Base-by-base conservation (phyloP, 2,329 filamentous ascomycete genomes). In the Talaromyces sp. region DNA sequence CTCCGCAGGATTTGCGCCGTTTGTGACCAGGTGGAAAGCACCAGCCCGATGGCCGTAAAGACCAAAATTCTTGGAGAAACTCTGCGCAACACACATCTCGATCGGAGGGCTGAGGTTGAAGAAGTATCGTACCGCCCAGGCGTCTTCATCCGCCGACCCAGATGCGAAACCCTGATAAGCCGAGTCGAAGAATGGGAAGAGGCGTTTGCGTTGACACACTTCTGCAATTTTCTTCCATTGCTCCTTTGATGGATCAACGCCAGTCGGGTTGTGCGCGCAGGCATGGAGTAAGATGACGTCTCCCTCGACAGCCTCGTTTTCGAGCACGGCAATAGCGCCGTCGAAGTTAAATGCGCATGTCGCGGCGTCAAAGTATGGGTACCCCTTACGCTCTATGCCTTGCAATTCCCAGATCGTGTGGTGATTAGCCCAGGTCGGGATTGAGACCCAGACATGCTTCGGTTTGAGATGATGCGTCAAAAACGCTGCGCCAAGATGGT, bases 161-260 rank as follows among this genome's bases (percentile, higher is more conserved):
- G 94, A 96, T 1, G 94, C 94, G 75, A 98, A 99, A 54, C 95
- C 95, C 81, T 98, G 95, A 83, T 99, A 99, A 63, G 94, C 94
- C 67, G 88, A 92, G 83, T 99, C 95, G 80, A 99, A 98, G 86
- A 98, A 97, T 71, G 94, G 94, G 81, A 98, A 96, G 78, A 96
- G 91, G 70, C 87, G 88, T 84, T 91, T 95, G 74, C 86, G 80
- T 74, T 87, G 87, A 77, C 97, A 89, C 50, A 97, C 78, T 52
- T 85, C 81, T 60, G 93, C 92, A 67, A 98, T 87, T 80, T 93
- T 87, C 78, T 89, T 90, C 95, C 95, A 99, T 81, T 99, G 94
- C 65, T 93, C 91, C 71, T 90, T 85, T 57, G 91, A 96, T 11
- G 93, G 93, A 79, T 99, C 95, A 68, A 97, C 92, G 66, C 95